Conservation (phyloP, 108 stramenopile species). For the Nannochloropsis gaditana region DNA sequence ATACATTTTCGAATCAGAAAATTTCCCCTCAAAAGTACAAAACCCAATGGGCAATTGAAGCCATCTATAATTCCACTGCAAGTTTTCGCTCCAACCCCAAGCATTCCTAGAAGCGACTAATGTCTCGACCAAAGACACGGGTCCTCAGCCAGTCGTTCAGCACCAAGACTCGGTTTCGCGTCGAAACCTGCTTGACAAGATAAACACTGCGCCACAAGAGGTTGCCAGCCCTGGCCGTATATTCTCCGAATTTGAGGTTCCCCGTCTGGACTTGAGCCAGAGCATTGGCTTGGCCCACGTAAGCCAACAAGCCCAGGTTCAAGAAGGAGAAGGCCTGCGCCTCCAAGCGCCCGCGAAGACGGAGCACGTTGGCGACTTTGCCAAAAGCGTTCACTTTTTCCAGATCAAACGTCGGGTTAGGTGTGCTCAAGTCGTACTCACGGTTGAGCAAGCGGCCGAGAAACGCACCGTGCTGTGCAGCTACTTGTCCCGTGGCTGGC, state of each 20-base stretch:
- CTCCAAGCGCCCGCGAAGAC: constrained; percentile 30
- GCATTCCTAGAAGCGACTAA: constrained; percentile 26
- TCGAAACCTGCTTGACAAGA: constrained; percentile 72
- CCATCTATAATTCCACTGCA: no score
- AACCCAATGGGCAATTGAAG: no score
- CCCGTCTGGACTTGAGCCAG: constrained; percentile 38
- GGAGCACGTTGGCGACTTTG: constrained; percentile 26
- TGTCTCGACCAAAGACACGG: constrained; percentile 55
- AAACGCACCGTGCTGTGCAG: constrained; percentile 85
- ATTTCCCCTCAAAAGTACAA: no score
- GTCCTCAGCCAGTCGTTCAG: constrained; percentile 79
- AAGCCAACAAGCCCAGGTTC: constrained; percentile 83
- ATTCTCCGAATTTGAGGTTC: neutral
- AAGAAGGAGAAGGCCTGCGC: constrained; percentile 81
- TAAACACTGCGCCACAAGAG: constrained; percentile 61
- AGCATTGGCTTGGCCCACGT: constrained; percentile 70
- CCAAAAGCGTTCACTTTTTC: neutral
- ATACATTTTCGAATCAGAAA: no score
- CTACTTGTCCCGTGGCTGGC: constrained; percentile 85
- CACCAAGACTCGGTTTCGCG: constrained; percentile 76
- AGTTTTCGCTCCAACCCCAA: neutral
- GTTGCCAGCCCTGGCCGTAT: constrained; percentile 24
- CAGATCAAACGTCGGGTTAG: neutral
- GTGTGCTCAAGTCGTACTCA: constrained; percentile 58
- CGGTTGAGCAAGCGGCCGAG: constrained; percentile 75